Evolutionary conservation across 2,329 filamentous ascomycete genomes (phyloP).

Genomic region (Penicillium sp.): DNA sequence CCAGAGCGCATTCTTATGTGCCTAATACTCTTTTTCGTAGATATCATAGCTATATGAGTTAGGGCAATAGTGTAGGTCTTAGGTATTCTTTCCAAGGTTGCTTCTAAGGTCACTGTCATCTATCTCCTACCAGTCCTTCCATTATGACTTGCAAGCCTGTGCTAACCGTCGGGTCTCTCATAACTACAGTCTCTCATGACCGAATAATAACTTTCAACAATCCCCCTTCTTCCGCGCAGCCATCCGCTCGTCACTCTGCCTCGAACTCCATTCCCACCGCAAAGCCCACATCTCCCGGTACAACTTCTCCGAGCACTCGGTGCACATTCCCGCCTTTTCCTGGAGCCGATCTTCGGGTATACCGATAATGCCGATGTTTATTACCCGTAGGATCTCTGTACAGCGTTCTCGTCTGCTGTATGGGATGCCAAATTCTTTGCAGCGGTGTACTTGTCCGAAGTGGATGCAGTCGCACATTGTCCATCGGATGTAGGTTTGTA

Average conservation of each 20-base stretch:
- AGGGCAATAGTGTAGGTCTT: no score
- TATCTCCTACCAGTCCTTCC: no score
- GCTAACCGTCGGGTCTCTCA: no score
- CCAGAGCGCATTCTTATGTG: background rate
- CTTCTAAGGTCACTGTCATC: no score
- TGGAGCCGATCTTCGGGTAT: slow-evolving; percentile 15
- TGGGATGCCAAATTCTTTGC: slow-evolving; percentile 3
- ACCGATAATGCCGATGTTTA: background rate
- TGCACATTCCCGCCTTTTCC: slow-evolving; percentile 1
- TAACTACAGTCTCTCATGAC: no score
- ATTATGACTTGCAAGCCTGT: no score
- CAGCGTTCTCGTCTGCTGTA: background rate
- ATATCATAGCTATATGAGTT: no score
- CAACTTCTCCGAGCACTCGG: background rate
- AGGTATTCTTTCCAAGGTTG: no score
- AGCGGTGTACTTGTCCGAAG: background rate
- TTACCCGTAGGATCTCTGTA: background rate
- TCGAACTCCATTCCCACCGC: slow-evolving; percentile 8
- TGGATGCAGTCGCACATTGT: slow-evolving; percentile 2
- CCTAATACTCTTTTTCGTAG: background rate
- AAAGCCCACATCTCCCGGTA: slow-evolving; percentile 7
- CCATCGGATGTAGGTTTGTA: slow-evolving; percentile 2
- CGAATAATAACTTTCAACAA: no score
- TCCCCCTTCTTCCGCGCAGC: background rate
- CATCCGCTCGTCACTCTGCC: slow-evolving; percentile 8